phyloP scores from a whole-genome alignment of 202 grass and related monocot species.

The Elaeis oleifera region DNA sequence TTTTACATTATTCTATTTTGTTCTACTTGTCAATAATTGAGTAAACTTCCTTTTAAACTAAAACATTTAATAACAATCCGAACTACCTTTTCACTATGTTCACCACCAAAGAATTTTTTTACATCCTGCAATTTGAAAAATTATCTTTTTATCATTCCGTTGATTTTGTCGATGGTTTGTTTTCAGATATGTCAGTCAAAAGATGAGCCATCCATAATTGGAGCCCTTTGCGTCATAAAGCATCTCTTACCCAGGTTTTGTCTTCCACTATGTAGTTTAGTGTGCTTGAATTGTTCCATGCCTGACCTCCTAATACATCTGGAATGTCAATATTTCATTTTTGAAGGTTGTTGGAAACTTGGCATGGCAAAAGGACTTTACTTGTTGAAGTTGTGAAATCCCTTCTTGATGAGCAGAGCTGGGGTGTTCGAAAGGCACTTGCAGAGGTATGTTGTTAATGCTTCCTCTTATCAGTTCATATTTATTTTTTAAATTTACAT shows the following conservation, averaged over 20 bases:
- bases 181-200: conserved; percentile 91
- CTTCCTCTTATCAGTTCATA: conserved; percentile 10
- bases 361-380: conserved; percentile 64
- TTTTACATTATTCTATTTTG: background rate
- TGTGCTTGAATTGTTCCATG: conserved; percentile 1
- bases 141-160: background rate
- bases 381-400: conserved; percentile 87
- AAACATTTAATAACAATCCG: too few relatives aligned
- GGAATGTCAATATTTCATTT: conserved; percentile 8
- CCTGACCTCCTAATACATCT: background rate
- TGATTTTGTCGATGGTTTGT: conserved; percentile 15
- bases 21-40: too few relatives aligned
- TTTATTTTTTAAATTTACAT: background rate
- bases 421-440: conserved; percentile 71
- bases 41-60: too few relatives aligned
- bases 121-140: too few relatives aligned
- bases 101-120: too few relatives aligned
- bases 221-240: conserved; percentile 71
- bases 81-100: too few relatives aligned
- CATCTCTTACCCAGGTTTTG: conserved; percentile 88
- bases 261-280: background rate
- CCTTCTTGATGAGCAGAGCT: conserved; percentile 71
- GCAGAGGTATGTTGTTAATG: conserved; percentile 42
- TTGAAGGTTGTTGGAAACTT: conserved; percentile 86
- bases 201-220: conserved; percentile 82